These are phyloP conservation scores for Lunularia cruciata DNA, from an alignment of 225 moss, liverwort and hornwort species.

Conservation along the genomic window DNA sequence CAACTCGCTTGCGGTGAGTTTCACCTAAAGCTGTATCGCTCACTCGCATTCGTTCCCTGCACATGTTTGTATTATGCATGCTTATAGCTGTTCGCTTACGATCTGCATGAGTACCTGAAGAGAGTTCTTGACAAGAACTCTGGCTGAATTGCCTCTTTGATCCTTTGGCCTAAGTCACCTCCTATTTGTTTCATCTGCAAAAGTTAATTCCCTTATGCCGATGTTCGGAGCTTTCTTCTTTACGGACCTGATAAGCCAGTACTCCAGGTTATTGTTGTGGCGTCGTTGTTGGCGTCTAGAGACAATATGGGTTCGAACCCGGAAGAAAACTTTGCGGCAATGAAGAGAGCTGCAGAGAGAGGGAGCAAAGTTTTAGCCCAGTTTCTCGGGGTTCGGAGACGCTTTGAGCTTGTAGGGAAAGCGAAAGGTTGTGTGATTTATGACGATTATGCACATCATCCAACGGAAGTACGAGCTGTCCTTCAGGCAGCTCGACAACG, in stretches of 20 bases:
- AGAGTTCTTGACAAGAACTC: too few relatives aligned
- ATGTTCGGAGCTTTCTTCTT: too few relatives aligned
- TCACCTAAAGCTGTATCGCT: too few relatives aligned
- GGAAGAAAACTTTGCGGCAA: conserved; percentile 37
- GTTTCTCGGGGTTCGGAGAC: conserved; percentile 71
- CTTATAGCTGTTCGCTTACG: too few relatives aligned
- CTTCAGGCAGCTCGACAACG: conserved; percentile 96
- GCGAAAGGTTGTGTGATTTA: conserved; percentile 69
- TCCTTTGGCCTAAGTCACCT: not conserved
- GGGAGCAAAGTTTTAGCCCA: conserved; percentile 55
- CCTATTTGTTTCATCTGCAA: not conserved
- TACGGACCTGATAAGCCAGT: not conserved
- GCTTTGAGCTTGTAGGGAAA: conserved; percentile 83
- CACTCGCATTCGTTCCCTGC: too few relatives aligned
- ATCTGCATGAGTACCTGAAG: too few relatives aligned
- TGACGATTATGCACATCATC: conserved; percentile 97
- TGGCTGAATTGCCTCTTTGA: too few relatives aligned
- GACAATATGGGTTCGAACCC: conserved; percentile 28
- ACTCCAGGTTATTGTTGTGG: conserved; percentile 79
- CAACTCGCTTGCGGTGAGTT: conserved; percentile 92
- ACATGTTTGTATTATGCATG: too few relatives aligned
- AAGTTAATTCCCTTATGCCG: not conserved
- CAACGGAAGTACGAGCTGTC: conserved; percentile 93
- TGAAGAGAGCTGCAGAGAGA: conserved; percentile 64
- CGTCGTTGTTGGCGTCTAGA: conserved; percentile 59